These are phyloP conservation scores for Dunaliella sp. DNA, from an alignment of 139 green algal genomes.

Conservation along the genomic window DNA sequence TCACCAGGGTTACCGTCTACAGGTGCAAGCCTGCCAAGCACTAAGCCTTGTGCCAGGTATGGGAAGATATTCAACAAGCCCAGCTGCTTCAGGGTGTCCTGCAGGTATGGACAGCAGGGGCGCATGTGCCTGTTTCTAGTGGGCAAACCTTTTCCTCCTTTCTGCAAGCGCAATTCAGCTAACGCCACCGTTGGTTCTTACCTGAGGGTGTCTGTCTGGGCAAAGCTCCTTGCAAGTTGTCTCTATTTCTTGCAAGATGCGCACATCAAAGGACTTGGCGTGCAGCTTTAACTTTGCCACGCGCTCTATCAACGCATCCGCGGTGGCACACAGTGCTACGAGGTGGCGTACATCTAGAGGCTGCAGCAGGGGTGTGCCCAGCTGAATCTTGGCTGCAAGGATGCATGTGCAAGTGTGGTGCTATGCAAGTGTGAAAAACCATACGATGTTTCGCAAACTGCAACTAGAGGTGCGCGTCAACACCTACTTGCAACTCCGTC, in stretches of 20 bases:
- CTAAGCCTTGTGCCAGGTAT: slow-evolving; percentile 44
- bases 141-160: too few relatives aligned
- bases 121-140: too few relatives aligned
- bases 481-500: too few relatives aligned
- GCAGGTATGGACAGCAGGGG: too few relatives aligned
- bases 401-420: too few relatives aligned
- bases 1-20: slow-evolving; percentile 30
- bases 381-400: slow-evolving; percentile 36
- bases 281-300: slow-evolving; percentile 34
- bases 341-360: slow-evolving; percentile 25
- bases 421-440: too few relatives aligned
- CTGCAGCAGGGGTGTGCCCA: slow-evolving; percentile 41
- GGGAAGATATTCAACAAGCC: slow-evolving; percentile 52
- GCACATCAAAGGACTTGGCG: slow-evolving; percentile 20
- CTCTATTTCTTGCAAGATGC: slow-evolving; percentile 40
- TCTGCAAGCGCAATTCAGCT: too few relatives aligned
- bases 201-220: slow-evolving; percentile 25
- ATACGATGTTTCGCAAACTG: too few relatives aligned
- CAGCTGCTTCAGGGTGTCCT: slow-evolving; percentile 43
- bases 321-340: slow-evolving; percentile 30
- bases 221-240: slow-evolving; percentile 25
- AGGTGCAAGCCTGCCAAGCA: slow-evolving; percentile 23
- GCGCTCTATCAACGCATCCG: slow-evolving; percentile 45
- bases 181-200: background rate
- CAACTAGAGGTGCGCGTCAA: background rate